These are phyloP conservation scores for Trichodelitschia bisporula DNA, from an alignment of 495 filamentous ascomycete genomes.

Conservation along the genomic window DNA sequence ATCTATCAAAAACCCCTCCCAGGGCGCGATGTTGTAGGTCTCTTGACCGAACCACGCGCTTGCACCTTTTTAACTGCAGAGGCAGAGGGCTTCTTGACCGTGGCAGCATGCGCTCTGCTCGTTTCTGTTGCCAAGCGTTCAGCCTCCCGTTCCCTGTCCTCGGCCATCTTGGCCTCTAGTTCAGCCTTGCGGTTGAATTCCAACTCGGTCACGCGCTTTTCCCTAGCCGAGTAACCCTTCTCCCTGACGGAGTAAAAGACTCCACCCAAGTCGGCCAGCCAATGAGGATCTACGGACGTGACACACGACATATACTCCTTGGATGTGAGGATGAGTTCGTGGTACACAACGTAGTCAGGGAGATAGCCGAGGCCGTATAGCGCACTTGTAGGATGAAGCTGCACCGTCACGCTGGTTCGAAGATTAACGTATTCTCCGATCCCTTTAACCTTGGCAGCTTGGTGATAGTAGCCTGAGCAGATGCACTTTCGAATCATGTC, in stretches of 20 bases:
- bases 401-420: conserved; percentile 76
- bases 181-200: conserved; percentile 94
- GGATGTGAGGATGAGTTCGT: conserved; percentile 87
- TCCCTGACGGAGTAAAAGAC: conserved; percentile 97
- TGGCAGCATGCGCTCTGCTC: too few species aligned
- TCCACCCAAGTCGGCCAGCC: conserved; percentile 94
- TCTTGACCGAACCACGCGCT: neutral
- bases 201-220: conserved; percentile 72
- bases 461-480: conserved; percentile 92
- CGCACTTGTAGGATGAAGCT: conserved; percentile 80
- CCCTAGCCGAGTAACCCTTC: conserved; percentile 80
- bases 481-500: conserved; percentile 90
- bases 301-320: conserved; percentile 99
- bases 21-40: neutral
- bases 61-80: neutral
- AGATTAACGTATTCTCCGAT: conserved; percentile 95
- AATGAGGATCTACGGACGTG: conserved; percentile 88
- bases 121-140: conserved; percentile 27
- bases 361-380: conserved; percentile 82
- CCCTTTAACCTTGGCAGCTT: conserved; percentile 91
- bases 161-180: conserved; percentile 80
- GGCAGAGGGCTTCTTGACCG: too few species aligned
- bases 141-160: conserved; percentile 42
- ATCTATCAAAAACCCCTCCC: conserved; percentile 1
- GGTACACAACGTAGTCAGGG: conserved; percentile 93